Conservation (phyloP, 2,329 filamentous ascomycete species). For the Xylaria sp. region DNA sequence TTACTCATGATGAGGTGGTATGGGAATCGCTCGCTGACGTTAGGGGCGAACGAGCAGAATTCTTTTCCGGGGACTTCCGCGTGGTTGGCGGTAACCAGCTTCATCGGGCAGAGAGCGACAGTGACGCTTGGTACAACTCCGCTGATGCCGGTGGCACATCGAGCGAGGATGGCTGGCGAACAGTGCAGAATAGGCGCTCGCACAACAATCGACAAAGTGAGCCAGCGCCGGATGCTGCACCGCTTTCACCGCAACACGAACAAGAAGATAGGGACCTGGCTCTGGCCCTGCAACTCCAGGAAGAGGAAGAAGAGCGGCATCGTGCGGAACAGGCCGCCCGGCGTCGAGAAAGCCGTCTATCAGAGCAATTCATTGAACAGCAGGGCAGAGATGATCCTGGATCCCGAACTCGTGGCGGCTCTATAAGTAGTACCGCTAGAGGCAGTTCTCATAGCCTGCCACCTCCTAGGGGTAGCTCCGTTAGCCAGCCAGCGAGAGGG, state of each 20-base stretch:
- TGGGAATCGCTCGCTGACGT: conserved; percentile 96
- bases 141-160: conserved; percentile 36
- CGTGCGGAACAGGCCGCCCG: conserved; percentile 70
- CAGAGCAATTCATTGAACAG: conserved; percentile 76
- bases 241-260: conserved; percentile 60
- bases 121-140: conserved; percentile 38
- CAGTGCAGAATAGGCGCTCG: conserved; percentile 57
- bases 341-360: conserved; percentile 73
- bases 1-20: conserved; percentile 87
- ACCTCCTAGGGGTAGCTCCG: conserved; percentile 46
- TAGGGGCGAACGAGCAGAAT: conserved; percentile 82
- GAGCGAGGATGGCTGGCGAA: conserved; percentile 64
- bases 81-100: conserved; percentile 72
- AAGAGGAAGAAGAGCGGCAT: conserved; percentile 88
- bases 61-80: conserved; percentile 90
- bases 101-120: conserved; percentile 35
- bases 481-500: conserved; percentile 40
- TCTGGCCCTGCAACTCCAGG: conserved; percentile 89
- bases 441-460: conserved; percentile 41
- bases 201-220: conserved; percentile 43
- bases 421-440: conserved; percentile 34
- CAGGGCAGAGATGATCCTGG: conserved; percentile 58
- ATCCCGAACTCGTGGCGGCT: conserved; percentile 40
- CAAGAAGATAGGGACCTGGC: conserved; percentile 90
- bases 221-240: conserved; percentile 41